Base-by-base conservation (phyloP, 495 filamentous ascomycete genomes). In the Sphaerosporella brunnea region DNA sequence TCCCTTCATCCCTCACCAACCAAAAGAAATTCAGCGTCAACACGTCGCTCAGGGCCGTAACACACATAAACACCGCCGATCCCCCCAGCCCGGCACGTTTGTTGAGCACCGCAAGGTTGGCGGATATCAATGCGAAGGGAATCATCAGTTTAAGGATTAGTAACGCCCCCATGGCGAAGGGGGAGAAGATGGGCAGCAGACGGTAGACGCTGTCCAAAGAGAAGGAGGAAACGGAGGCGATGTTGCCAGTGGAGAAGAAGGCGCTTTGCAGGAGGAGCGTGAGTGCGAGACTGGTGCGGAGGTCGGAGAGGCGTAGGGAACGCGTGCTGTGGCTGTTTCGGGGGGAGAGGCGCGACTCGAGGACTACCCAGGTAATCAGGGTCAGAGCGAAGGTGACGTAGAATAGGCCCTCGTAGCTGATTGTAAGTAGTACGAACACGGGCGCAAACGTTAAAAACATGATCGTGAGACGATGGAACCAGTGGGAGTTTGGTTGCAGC, bases 11-110 rank as follows among this genome's bases (percentile, higher is more conserved):
- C 47, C 77, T 78, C 4, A 99, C 92, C 60, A 93, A 79, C 73
- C 80, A 99, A 64, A 99, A 99, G 70, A 99, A 99, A 62, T 90
- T 85, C 46, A 99, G 69, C 3, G 92, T 96, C 56, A 96, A 69
- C 37, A 94, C 75, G 62, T 99, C 92, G 42, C 82, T 82, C 39
- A 93, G 73, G 13, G 84, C 79, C 78, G 93, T 93, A 36, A 92
- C 84, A 1, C 93, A 64, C 84, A 94, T 94, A 66, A 95, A 93
- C 19, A 99, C 68, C 39, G 71, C 74, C 4, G 15, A 19, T 11
- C 35, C 35, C 7, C 35, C 45, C 15, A 36, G 20, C 35, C 43
- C 43, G 9, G 43, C 43, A 3, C 79, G 66, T 44, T 76, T 75
- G 63, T 94, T 96, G n/a, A 99, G 73, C 34, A 96, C 84, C 1